Base-by-base conservation (phyloP, 176 grass and related monocot genomes). In the Carex kokanica region DNA sequence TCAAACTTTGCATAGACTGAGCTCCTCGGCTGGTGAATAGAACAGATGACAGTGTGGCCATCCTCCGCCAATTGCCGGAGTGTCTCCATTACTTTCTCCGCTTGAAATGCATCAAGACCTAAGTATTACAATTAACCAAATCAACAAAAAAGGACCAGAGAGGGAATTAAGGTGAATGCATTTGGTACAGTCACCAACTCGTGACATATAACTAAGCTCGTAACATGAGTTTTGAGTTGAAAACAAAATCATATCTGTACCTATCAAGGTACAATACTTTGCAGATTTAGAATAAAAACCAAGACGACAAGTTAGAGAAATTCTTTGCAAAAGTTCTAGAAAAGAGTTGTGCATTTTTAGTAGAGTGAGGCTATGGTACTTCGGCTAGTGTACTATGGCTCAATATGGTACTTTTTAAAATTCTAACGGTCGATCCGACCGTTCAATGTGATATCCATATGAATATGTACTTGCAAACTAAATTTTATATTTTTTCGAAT, bases 51-150 rank as follows among this genome's bases (percentile, higher is more conserved):
- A 79, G 96, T 93, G 78, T 99, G 93, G 16, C 96, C 93, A 81
- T 95, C 91, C 83, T 99, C 89, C 74, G 96, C 89, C 81, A 99
- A 92, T 36, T 99, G 86, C 79, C 89, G 84, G 79, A 99, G 91
- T 72, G 96, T 95, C 69, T 99, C 96, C 96, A 99, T 99, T 82
- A 99, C 96, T 79, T 99, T 95, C 88, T 99, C 96, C 72, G 93
- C 96, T 89, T 95, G 96, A 74, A 99, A 99, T 17, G 96, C 93
- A 93, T 95, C 96, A 85, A 95, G 93, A 53, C 96, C 96, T 99
- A 69, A 81, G 78, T 18, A 47, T 86, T 41, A 62, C 38, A 41
- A 38, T 14, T 41, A 17, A 81, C 36, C 29, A 61, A 62, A 81
- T 81, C 8, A 81, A 81, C 78, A 40, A 81, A 21, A 21, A 17